A percentile compares a stretch with the other conserved stretches of the same genome.
Conservation (phyloP, 2,329 filamentous ascomycete genomes). For the Calycina herbarum region DNA sequence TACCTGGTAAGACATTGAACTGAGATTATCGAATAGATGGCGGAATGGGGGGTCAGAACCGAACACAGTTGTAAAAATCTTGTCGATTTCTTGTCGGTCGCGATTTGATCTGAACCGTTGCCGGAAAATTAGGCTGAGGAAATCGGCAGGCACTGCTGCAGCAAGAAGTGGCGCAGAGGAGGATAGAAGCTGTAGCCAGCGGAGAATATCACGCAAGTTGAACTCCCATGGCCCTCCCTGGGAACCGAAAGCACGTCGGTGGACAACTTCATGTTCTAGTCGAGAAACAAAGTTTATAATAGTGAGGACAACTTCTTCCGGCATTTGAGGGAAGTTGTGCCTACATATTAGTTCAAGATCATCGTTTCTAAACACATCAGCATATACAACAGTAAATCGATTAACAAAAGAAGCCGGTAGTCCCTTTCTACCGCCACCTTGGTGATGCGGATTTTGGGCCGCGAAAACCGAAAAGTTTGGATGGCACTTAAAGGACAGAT, state of each 20-base stretch:
- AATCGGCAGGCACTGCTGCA: slow-evolving; percentile 65
- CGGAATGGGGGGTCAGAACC: slow-evolving; percentile 45
- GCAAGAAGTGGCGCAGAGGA: slow-evolving; percentile 60
- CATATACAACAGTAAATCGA: slow-evolving; percentile 96
- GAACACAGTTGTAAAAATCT: slow-evolving; percentile 68
- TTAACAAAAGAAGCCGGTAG: slow-evolving; percentile 96
- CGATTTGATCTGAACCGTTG: slow-evolving; percentile 77
- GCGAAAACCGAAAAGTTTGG: slow-evolving; percentile 92
- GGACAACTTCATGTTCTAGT: slow-evolving; percentile 71
- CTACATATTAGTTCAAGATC: slow-evolving; percentile 82
- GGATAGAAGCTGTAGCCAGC: slow-evolving; percentile 77
- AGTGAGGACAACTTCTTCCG: slow-evolving; percentile 57
- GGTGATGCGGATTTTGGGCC: slow-evolving; percentile 95
- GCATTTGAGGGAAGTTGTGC: slow-evolving; percentile 69
- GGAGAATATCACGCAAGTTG: slow-evolving; percentile 84
- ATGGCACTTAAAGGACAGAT: slow-evolving; percentile 90
- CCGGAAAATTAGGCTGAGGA: slow-evolving; percentile 78
- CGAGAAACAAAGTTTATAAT: slow-evolving; percentile 79
- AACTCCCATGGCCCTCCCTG: slow-evolving; percentile 90
- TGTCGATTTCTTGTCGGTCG: slow-evolving; percentile 66
- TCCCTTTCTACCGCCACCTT: slow-evolving; percentile 93
- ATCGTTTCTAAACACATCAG: slow-evolving; percentile 79
- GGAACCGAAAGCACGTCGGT: slow-evolving; percentile 56
- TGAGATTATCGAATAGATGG: slow-evolving; percentile 72
- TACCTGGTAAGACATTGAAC: slow-evolving; percentile 67